A percentile compares a stretch with the other conserved stretches of the same genome.
Conservation (phyloP, 1,139 yeast genomes). For the Pichia terricola region DNA sequence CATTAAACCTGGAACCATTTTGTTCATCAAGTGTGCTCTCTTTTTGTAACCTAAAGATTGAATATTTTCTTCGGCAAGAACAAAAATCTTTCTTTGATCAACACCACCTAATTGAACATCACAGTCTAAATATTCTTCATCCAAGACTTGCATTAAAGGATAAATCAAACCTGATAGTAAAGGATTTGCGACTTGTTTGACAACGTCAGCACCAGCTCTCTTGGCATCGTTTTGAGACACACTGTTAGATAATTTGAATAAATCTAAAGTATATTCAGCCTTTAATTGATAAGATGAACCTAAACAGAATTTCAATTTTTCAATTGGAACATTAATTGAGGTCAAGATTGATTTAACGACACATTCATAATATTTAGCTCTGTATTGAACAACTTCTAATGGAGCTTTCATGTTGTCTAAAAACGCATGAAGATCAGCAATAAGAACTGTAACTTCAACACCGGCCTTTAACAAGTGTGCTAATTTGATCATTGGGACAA, state of each 20-base stretch:
- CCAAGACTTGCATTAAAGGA: slow-evolving; percentile 98
- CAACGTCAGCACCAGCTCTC: slow-evolving; percentile 99
- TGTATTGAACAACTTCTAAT: slow-evolving; percentile 76
- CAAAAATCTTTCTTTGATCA: slow-evolving; percentile 97
- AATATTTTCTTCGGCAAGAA: slow-evolving; percentile 90
- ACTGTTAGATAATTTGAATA: slow-evolving; percentile 71
- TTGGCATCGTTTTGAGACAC: slow-evolving; percentile 94
- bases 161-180: slow-evolving; percentile 87
- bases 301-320: slow-evolving; percentile 68
- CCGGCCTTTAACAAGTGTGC: slow-evolving; percentile 96
- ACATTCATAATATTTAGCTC: slow-evolving; percentile 83
- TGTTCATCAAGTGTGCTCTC: slow-evolving; percentile 97
- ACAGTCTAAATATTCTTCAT: slow-evolving; percentile 79
- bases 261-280: slow-evolving; percentile 75
- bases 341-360: slow-evolving; percentile 75
- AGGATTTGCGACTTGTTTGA: slow-evolving; percentile 93
- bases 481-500: slow-evolving; percentile 93
- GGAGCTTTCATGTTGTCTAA: slow-evolving; percentile 98
- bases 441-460: slow-evolving; percentile 80
- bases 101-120: slow-evolving; percentile 99
- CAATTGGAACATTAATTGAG: slow-evolving; percentile 87
- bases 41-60: slow-evolving; percentile 85
- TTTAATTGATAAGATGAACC: slow-evolving; percentile 85
- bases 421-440: slow-evolving; percentile 97
- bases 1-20: slow-evolving; percentile 95